Conservation (phyloP, 2,329 filamentous ascomycete species). For the Gaeumannomyces tritici region DNA sequence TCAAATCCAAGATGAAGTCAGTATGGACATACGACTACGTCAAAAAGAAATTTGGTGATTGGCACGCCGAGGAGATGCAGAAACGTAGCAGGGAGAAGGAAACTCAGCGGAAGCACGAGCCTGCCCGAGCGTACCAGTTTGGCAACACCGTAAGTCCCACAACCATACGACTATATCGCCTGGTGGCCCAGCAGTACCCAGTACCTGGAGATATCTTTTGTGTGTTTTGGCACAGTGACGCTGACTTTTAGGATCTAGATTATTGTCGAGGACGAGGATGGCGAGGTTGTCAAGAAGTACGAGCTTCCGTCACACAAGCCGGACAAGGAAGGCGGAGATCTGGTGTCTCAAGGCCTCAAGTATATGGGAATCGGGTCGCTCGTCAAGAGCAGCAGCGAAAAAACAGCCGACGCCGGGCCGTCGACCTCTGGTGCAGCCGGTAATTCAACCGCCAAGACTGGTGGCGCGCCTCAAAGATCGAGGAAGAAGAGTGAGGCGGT, state of each 20-base stretch:
- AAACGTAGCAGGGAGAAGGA: constrained; percentile 54
- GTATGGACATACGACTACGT: constrained; percentile 34
- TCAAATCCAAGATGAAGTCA: constrained; percentile 20
- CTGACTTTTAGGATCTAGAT: constrained; percentile 36
- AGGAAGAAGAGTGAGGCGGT: constrained; percentile 30
- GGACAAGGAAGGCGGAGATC: constrained; percentile 27
- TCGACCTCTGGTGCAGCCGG: constrained; percentile 19
- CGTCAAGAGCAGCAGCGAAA: constrained; percentile 27
- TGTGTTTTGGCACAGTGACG: neutral
- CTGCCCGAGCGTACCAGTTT: constrained; percentile 77
- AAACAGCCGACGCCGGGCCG: constrained; percentile 16
- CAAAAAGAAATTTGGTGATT: constrained; percentile 39
- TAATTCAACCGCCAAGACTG: constrained; percentile 12
- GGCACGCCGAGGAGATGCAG: constrained; percentile 54
- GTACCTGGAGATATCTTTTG: neutral
- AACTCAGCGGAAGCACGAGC: constrained; percentile 49
- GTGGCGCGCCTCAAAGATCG: constrained; percentile 20
- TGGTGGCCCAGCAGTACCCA: neutral
- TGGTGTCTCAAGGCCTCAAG: constrained; percentile 37
- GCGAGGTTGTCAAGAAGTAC: constrained; percentile 79
- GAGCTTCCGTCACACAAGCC: constrained; percentile 53
- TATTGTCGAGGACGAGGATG: constrained; percentile 76
- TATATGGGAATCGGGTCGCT: constrained; percentile 43
- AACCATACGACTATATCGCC: neutral
- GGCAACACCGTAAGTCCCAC: constrained; percentile 56